Conservation (phyloP, 805 yeast species). For the Metschnikowia hibisci region DNA sequence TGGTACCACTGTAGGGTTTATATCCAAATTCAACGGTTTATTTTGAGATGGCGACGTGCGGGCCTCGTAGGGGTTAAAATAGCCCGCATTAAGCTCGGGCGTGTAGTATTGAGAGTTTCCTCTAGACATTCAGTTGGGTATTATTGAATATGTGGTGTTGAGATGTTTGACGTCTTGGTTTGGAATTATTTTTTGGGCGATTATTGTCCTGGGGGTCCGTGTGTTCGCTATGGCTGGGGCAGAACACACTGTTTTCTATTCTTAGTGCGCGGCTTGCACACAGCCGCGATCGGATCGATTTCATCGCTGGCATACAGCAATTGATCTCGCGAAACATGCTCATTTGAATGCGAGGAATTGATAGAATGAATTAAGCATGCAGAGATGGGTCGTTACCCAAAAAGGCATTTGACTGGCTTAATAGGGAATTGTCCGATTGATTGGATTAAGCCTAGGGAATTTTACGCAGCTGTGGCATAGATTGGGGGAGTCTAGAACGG, state of each 20-base stretch:
- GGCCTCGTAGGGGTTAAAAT: slow-evolving; percentile 19
- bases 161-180: no score
- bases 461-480: no score
- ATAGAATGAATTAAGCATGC: no score
- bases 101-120: slow-evolving; percentile 9
- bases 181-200: no score
- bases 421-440: no score
- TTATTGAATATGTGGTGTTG: no score
- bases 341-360: no score
- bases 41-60: slow-evolving; percentile 12
- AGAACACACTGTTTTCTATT: slow-evolving; percentile 5
- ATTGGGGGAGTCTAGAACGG: no score
- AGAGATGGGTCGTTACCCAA: no score
- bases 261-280: slow-evolving; percentile 5
- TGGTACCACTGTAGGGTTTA: slow-evolving; percentile 35
- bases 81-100: slow-evolving; percentile 15
- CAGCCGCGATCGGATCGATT: slow-evolving; percentile 3
- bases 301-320: background rate
- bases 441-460: no score
- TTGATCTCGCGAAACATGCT: background rate
- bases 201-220: no score
- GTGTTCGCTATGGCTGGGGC: background rate
- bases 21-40: slow-evolving; percentile 20
- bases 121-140: slow-evolving; percentile 8
- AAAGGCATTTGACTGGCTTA: no score